phyloP scores from a whole-genome alignment of 176 grass and related monocot genomes.

The Canna indica region DNA sequence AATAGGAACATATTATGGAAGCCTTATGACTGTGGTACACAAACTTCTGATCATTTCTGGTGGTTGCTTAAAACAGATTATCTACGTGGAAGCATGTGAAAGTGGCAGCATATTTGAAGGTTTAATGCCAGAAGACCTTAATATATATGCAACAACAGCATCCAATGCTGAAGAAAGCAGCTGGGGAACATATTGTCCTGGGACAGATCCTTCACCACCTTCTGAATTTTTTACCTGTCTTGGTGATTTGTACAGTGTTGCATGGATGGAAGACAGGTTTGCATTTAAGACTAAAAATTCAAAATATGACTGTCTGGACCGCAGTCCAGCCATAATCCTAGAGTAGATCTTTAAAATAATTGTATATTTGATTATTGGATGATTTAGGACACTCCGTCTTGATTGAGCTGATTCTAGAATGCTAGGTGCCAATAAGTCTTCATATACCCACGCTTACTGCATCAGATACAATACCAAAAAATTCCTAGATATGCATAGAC shows the following conservation, averaged over 20 bases:
- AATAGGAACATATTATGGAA: background rate
- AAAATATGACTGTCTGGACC: background rate
- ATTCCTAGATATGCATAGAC: too few species aligned
- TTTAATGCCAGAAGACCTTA: slow-evolving; percentile 59
- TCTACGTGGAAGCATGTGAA: slow-evolving; percentile 91
- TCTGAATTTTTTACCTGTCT: slow-evolving; percentile 63
- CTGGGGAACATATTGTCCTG: slow-evolving; percentile 85
- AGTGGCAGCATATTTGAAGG: slow-evolving; percentile 97
- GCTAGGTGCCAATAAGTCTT: background rate
- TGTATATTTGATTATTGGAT: background rate
- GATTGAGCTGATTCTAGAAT: background rate
- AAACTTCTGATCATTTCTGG: slow-evolving; percentile 13
- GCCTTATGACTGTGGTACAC: background rate
- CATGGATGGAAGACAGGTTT: slow-evolving; percentile 99
- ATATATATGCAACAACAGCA: slow-evolving; percentile 83
- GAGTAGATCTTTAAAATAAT: background rate
- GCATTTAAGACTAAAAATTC: background rate
- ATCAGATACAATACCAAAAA: too few species aligned
- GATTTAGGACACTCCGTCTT: background rate
- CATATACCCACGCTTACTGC: too few species aligned
- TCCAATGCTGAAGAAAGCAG: slow-evolving; percentile 67
- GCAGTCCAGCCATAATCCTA: background rate
- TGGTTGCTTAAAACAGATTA: slow-evolving; percentile 39
- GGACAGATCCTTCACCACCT: slow-evolving; percentile 48
- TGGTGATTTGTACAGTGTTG: slow-evolving; percentile 81